Base-by-base conservation (phyloP, 805 yeast species). In the Torulaspora gathmanii region DNA sequence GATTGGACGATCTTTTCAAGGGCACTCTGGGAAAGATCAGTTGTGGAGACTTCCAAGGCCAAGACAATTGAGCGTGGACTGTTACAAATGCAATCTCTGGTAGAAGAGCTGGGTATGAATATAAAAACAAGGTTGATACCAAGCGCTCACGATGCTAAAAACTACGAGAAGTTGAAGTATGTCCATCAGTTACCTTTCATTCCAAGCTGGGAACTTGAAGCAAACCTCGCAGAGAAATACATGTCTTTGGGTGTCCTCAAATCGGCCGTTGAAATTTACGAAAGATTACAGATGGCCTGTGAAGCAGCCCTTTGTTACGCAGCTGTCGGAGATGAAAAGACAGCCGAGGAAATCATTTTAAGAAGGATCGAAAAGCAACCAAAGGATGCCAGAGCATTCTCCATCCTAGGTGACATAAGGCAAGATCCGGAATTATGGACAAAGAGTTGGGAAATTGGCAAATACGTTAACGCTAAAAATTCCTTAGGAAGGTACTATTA, bases 51-150 rank as follows among this genome's bases (percentile, higher is more conserved):
- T 0, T 73, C 75, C 40, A 82, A 80, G 53, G 80, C 95, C 1
- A 82, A 85, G 60, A 91, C 97, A 1, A 83, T 91, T 19, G 98
- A 93, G 67, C 77, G 99, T 62, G 98, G 98, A 40, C 81, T 90
- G 4, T 71, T 93, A 41, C 99, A 93, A 66, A 82, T 93, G 83
- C 91, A 90, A 44, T 82, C 95, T 3, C 70, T 93, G 34, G 93
- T 90, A 22, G 96, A 89, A 59, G 96, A 90, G 62, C 70, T 88
- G 20, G 95, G 91, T 2, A 74, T 82, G 45, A 77, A 80, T 45
- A 78, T 83, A 41, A 71, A 73, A 43, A 69, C 82, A 7, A 73
- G 80, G 53, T 70, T 70, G 57, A 78, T 71, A 67, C 86, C 74
- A n/a, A 57, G 54, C 38, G 66, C 70, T 0, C 54, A 52, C 23